These are phyloP conservation scores for Aspergillus chevalieri DNA, from an alignment of 2,329 filamentous ascomycete species.

Conservation along the genomic window DNA sequence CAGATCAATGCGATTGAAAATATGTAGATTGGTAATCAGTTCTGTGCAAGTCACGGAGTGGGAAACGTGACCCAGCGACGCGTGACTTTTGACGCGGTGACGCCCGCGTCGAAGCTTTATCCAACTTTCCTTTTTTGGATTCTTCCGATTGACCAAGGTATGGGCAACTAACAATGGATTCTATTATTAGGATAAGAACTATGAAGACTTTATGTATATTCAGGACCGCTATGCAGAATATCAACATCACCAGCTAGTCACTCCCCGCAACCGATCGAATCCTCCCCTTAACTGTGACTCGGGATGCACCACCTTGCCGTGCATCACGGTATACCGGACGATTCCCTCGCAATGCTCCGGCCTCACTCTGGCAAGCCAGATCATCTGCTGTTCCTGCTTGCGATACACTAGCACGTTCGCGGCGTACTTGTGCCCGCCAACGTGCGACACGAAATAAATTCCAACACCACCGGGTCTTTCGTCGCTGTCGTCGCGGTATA, in stretches of 20 bases:
- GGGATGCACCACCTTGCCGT: conserved; percentile 86
- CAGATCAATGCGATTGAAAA: no score
- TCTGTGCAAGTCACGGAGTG: background rate
- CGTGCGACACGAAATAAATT: conserved; percentile 87
- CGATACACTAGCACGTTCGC: conserved; percentile 88
- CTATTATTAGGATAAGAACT: background rate
- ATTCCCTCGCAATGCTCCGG: conserved; percentile 87
- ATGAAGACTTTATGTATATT: background rate
- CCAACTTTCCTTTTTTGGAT: background rate
- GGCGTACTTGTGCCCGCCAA: conserved; percentile 89
- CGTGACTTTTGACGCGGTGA: background rate
- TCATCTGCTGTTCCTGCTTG: conserved; percentile 43
- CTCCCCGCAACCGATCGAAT: conserved; percentile 66
- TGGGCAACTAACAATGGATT: background rate
- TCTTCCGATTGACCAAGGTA: background rate
- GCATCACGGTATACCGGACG: conserved; percentile 73
- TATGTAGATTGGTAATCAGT: no score
- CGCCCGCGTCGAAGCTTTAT: background rate
- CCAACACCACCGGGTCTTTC: conserved; percentile 77
- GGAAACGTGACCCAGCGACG: background rate
- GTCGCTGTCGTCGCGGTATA: conserved; percentile 77
- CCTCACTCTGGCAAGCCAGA: conserved; percentile 81
- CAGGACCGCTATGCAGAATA: background rate
- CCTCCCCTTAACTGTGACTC: conserved; percentile 75
- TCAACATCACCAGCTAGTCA: conserved; percentile 56